Evolutionary conservation across 768 basidiomycete genomes (phyloP), one percentile per base, ranked within the genome.

Genomic region (Psilocybe tampanensis): DNA sequence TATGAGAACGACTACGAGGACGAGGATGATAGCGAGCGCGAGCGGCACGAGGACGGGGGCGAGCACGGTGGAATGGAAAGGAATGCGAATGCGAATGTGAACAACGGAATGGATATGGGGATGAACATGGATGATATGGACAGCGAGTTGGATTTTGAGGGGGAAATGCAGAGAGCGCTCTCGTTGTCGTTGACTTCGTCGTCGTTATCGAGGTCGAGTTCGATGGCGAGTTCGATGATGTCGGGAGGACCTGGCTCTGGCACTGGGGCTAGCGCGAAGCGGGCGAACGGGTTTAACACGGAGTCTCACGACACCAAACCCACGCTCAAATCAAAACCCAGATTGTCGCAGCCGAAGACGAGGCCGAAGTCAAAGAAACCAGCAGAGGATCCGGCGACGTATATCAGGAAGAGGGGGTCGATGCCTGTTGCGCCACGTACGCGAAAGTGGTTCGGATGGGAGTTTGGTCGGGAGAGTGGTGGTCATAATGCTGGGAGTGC

Each of bases 361-460:
- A 53, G 32, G 15, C 32, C 54, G 11, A 54, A 49, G 18, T 19
- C 17, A 17, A 47, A 47, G 44, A 58, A 58, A 33, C 5, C 44
- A 9, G 33, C n/a, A n/a, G 63, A 61, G 22, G 63, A 64, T 42
- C 60, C 63, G 2, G 54, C 52, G 19, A 33, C 47, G 49, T 62
- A 65, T 45, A 60, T 61, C 34, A 49, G 43, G 22, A 65, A 59
- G 52, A 51, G 61, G 12, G 61, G 64, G 11, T 62, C 64, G 12
- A 32, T 61, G 13, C 64, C 59, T n/a, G 50, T 47, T 9, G 23
- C 44, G 8, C 43, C 54, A 21, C 13, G 43, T 5, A 22, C 55
- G 32, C 55, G 52, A 34, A 60, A 42, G 8, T 47, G 61, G 8
- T 64, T 64, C 44, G 58, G 60, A 15, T 64, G 60, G 60, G 63